Base-by-base conservation (phyloP, 1,284 basidiomycete genomes). In the Amylostereum areolatum region DNA sequence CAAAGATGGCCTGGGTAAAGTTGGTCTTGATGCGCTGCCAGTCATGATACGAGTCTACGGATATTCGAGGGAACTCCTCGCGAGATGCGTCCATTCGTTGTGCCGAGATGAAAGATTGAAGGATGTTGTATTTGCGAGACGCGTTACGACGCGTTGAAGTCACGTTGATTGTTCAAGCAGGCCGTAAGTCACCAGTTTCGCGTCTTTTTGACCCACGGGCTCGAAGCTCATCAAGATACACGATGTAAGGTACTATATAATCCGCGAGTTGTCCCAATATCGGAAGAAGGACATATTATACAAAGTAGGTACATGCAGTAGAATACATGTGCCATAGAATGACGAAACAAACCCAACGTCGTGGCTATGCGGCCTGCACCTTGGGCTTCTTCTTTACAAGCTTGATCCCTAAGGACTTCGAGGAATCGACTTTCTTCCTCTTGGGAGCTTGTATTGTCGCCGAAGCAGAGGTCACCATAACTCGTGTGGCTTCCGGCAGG, bases 391-490 rank as follows among this genome's bases (percentile, higher is more conserved):
- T 64, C 73, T 89, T 92, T 55, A 86, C 78, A 35, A 88, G 66
- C 68, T 86, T 88, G 62, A 91, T 89, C 2, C 89, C 89, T 42
- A 90, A 59, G 12, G 76, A 68, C 55, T 76, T 81, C 60, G 83
- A 84, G 36, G 71, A 61, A 37, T 77, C 77, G 27, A 68, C 59
- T 60, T 83, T 87, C 61, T 79, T 73, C 70, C 87, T 91, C 70
- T 87, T 89, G 42, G 70, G 60, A 1, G 66, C 58, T 1, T 74
- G 71, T 9, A 69, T 58, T 3, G 63, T 55, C 18, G 67, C 60
- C 1, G 69, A 60, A 54, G 82, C 81, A 6, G 77, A 72, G 5
- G 73, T 65, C 8, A 85, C 75, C 56, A 91, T 69, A 11, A 83
- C 75, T 49, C 82, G 80, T 1, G 86, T 78, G n/a, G 83, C 77